Evolutionary conservation across 192 early-diverging fungal species (phyloP).

Genomic region (Entomortierella chlamydospora): DNA sequence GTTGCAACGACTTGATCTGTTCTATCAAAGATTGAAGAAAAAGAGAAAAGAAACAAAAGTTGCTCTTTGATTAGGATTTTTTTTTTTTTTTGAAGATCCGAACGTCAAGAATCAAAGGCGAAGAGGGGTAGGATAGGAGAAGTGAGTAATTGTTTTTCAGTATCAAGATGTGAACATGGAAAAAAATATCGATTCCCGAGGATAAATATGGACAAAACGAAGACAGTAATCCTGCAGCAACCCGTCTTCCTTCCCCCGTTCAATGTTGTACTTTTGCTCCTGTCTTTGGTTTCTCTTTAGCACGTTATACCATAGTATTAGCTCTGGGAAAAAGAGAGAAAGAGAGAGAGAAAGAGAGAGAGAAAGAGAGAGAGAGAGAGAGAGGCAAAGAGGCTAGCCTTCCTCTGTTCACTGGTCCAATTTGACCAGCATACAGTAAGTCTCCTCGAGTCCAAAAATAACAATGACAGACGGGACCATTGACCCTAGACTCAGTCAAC

Average conservation of each 20-base stretch:
- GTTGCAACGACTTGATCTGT: too few species aligned
- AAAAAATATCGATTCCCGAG: constrained; percentile 8
- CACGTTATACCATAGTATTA: neutral
- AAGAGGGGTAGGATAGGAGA: neutral
- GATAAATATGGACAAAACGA: constrained; percentile 22
- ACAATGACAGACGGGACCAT: too few species aligned
- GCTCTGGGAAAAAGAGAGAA: neutral
- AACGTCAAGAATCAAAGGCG: neutral
- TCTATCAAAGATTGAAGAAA: too few species aligned
- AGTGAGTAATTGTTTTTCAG: neutral
- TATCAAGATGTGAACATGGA: neutral
- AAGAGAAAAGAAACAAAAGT: neutral
- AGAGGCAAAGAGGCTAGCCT: neutral
- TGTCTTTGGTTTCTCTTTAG: constrained; percentile 14
- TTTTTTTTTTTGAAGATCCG: too few species aligned
- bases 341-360: neutral
- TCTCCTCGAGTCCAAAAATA: constrained; percentile 2
- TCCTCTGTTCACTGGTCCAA: too few species aligned
- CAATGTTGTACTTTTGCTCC: too few species aligned
- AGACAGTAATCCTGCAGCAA: too few species aligned
- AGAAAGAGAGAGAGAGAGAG: constrained; percentile 10
- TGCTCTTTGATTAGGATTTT: neutral
- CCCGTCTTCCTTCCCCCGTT: too few species aligned
- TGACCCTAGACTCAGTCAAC: too few species aligned
- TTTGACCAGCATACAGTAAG: too few species aligned